Conservation (phyloP, 139 green algal species). For the Trebouxia sp. region DNA sequence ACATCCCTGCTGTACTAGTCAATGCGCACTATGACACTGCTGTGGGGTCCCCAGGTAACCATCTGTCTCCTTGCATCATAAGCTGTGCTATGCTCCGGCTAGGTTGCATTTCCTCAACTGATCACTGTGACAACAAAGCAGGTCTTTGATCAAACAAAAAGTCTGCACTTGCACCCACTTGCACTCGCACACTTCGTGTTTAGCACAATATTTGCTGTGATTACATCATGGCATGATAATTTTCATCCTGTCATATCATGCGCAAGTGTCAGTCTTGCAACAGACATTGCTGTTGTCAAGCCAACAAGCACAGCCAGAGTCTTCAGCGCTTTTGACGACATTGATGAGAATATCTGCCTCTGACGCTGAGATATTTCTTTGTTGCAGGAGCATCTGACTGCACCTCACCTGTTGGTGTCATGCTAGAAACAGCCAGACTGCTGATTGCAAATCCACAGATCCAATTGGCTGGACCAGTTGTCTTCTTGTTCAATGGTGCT, state of each 20-base stretch:
- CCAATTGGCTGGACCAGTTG: slow-evolving; percentile 49
- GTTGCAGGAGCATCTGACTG: slow-evolving; percentile 59
- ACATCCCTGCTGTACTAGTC: slow-evolving; percentile 44
- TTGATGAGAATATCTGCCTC: neutral
- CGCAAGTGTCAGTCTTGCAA: neutral
- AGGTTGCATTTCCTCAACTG: too few relatives aligned
- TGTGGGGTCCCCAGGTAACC: slow-evolving; percentile 38
- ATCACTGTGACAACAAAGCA: too few relatives aligned
- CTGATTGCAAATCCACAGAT: slow-evolving; percentile 42
- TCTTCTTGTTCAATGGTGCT: slow-evolving; percentile 72
- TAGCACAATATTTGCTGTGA: too few relatives aligned
- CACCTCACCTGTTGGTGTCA: slow-evolving; percentile 54
- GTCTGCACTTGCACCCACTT: too few relatives aligned
- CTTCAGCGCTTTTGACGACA: neutral
- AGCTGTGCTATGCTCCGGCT: too few relatives aligned
- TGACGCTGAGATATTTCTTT: neutral
- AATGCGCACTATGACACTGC: slow-evolving; percentile 56
- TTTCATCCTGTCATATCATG: too few relatives aligned
- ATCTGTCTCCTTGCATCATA: too few relatives aligned
- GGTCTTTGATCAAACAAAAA: too few relatives aligned
- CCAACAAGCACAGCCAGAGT: neutral
- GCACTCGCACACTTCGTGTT: too few relatives aligned
- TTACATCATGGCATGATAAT: too few relatives aligned
- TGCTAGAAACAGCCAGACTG: slow-evolving; percentile 62
- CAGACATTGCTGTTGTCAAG: neutral